A percentile compares a stretch with the other conserved stretches of the same genome.
phyloP scores from a whole-genome alignment of 768 basidiomycete genomes.

The Calocera viscosa region DNA sequence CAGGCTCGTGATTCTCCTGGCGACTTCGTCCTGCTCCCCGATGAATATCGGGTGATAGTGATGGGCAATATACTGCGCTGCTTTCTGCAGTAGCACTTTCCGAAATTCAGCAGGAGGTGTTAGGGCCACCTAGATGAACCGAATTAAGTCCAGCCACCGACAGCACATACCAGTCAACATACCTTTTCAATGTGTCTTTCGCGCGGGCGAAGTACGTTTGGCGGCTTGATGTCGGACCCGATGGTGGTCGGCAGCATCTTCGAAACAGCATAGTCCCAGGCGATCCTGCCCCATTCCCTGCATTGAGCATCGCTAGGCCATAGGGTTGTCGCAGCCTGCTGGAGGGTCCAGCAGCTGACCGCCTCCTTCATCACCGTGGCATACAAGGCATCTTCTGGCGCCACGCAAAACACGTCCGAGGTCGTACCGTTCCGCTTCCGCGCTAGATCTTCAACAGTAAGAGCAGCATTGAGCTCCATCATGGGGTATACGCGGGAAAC shows the following conservation, averaged over 20 bases:
- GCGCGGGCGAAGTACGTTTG: background rate
- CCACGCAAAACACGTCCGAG: too few species aligned
- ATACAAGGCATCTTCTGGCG: too few species aligned
- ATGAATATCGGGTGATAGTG: background rate
- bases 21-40: background rate
- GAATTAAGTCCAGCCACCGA: background rate
- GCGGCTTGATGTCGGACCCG: too few species aligned
- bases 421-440: too few species aligned
- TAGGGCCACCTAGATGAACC: background rate
- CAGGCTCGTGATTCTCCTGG: background rate
- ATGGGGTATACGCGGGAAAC: too few species aligned
- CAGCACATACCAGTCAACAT: background rate
- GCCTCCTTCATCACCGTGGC: background rate
- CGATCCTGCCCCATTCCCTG: background rate
- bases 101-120: background rate
- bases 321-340: background rate
- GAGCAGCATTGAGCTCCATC: too few species aligned
- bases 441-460: too few species aligned
- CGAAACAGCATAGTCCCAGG: background rate
- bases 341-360: background rate
- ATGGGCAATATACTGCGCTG: background rate
- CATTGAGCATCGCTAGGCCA: background rate
- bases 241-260: background rate
- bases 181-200: background rate
- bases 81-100: background rate